These are phyloP conservation scores for Penicillium aurantiogriseum DNA, from an alignment of 2,329 filamentous ascomycete genomes.

Conservation along the genomic window DNA sequence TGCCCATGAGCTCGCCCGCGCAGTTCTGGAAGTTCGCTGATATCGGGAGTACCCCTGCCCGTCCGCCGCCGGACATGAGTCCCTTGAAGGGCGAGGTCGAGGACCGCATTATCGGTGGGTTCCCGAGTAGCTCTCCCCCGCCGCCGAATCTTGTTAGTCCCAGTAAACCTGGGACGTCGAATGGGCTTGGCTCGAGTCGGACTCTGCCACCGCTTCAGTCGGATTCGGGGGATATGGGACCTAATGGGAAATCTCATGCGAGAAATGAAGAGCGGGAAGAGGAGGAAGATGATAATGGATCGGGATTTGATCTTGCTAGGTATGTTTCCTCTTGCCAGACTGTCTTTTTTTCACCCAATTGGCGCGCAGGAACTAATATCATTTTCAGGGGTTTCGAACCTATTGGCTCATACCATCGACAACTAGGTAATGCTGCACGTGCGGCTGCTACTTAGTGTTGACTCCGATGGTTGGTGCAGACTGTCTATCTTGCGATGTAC, in stretches of 20 bases:
- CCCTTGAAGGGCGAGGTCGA: constrained; percentile 46
- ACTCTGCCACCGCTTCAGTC: constrained; percentile 34
- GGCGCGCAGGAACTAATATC: constrained; percentile 4
- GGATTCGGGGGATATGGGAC: constrained; percentile 26
- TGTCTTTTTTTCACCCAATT: neutral
- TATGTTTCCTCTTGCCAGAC: constrained; percentile 26
- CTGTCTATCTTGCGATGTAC: constrained; percentile 11
- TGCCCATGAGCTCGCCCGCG: constrained; percentile 52
- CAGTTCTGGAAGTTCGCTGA: constrained; percentile 52
- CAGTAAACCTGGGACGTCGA: constrained; percentile 42
- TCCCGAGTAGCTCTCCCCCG: constrained; percentile 50
- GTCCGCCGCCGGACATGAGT: constrained; percentile 46
- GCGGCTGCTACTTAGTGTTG: constrained; percentile 32
- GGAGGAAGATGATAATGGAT: constrained; percentile 40
- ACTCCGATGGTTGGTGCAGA: neutral
- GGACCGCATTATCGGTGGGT: constrained; percentile 36
- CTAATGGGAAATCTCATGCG: constrained; percentile 14
- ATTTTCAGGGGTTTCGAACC: constrained; percentile 47
- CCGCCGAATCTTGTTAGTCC: constrained; percentile 47
- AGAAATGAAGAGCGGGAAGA: constrained; percentile 42
- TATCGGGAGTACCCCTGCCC: constrained; percentile 47
- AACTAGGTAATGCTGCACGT: constrained; percentile 41
- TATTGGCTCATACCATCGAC: constrained; percentile 48
- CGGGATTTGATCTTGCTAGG: constrained; percentile 50
- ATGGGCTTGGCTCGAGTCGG: constrained; percentile 31